Conservation (phyloP, 768 basidiomycete genomes). For the Auricularia sp. region DNA sequence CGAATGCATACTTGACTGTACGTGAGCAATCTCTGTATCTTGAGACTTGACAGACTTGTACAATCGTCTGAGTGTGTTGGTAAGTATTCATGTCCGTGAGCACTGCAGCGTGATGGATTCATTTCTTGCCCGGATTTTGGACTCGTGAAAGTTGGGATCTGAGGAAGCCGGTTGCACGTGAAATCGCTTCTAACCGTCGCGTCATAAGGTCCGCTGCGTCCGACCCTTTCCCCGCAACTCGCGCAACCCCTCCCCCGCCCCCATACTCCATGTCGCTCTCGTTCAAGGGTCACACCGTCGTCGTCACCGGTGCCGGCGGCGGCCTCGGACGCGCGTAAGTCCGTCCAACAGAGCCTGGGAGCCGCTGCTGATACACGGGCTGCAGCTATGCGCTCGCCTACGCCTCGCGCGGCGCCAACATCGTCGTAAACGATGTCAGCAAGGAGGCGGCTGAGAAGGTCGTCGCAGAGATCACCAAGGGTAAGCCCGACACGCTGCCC, state of each 20-base stretch:
- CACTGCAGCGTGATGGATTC: too few species aligned
- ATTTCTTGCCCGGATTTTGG: too few species aligned
- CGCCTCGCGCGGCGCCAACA: constrained; percentile 85
- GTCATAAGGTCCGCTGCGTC: too few species aligned
- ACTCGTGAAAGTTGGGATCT: too few species aligned
- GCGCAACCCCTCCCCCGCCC: not conserved
- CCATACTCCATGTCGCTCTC: constrained; percentile 28
- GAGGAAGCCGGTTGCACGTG: too few species aligned
- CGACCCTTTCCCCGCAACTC: too few species aligned
- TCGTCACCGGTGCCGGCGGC: constrained; percentile 93
- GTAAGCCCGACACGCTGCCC: constrained; percentile 32
- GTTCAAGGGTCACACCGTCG: constrained; percentile 84
- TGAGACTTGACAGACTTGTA: too few species aligned
- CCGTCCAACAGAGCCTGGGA: not conserved
- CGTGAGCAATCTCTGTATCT: too few species aligned
- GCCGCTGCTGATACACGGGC: constrained; percentile 1
- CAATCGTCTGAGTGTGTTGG: too few species aligned
- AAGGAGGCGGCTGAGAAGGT: constrained; percentile 81
- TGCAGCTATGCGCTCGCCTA: constrained; percentile 81
- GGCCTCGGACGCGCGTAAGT: constrained; percentile 87
- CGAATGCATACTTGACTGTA: too few species aligned
- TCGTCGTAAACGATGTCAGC: constrained; percentile 94
- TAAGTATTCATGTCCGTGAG: too few species aligned
- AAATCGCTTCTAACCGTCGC: too few species aligned
- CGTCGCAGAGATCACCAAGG: constrained; percentile 76